A percentile compares a stretch with the other conserved stretches of the same genome.
Evolutionary conservation across 352 stramenopile species (phyloP).

Genomic region (Nothophytophthora sp.): DNA sequence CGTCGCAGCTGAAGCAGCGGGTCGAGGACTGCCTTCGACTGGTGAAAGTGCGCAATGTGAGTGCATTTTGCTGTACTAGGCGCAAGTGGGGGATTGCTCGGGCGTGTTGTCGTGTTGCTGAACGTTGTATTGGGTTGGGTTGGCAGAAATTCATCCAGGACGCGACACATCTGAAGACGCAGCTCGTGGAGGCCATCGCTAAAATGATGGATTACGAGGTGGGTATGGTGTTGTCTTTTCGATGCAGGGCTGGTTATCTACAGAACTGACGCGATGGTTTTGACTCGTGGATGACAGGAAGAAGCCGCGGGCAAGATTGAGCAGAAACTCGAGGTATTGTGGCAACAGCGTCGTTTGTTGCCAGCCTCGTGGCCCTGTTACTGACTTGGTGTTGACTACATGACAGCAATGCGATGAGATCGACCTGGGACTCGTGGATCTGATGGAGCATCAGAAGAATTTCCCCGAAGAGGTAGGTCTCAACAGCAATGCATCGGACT

Average conservation of each 20-base stretch:
- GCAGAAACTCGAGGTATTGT: slow-evolving; percentile 63
- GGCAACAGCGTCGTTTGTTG: background rate
- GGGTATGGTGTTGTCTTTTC: background rate
- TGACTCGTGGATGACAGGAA: slow-evolving; percentile 33
- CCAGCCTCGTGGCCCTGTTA: background rate
- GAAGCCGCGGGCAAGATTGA: slow-evolving; percentile 63
- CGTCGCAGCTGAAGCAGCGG: slow-evolving; percentile 49
- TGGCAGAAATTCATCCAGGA: slow-evolving; percentile 68
- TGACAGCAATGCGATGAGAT: slow-evolving; percentile 82
- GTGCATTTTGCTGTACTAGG: slow-evolving; percentile 10
- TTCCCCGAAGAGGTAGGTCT: slow-evolving; percentile 68
- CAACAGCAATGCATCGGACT: background rate
- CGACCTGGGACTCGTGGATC: slow-evolving; percentile 74
- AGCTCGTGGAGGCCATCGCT: slow-evolving; percentile 50
- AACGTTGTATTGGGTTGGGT: slow-evolving; percentile 7
- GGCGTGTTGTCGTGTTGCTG: background rate
- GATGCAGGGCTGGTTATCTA: no score
- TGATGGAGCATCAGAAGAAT: slow-evolving; percentile 64
- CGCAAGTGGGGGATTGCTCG: background rate
- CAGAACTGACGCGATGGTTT: background rate
- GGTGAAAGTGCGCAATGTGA: slow-evolving; percentile 78
- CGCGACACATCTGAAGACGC: slow-evolving; percentile 47
- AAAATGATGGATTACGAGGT: slow-evolving; percentile 73
- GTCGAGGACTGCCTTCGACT: slow-evolving; percentile 70
- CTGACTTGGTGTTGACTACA: background rate